Percentiles rank a stretch among this genome's conserved stretches.
Evolutionary conservation across 225 moss, liverwort and hornwort genomes (phyloP).

Genomic region (Takakia lepidozioides): DNA sequence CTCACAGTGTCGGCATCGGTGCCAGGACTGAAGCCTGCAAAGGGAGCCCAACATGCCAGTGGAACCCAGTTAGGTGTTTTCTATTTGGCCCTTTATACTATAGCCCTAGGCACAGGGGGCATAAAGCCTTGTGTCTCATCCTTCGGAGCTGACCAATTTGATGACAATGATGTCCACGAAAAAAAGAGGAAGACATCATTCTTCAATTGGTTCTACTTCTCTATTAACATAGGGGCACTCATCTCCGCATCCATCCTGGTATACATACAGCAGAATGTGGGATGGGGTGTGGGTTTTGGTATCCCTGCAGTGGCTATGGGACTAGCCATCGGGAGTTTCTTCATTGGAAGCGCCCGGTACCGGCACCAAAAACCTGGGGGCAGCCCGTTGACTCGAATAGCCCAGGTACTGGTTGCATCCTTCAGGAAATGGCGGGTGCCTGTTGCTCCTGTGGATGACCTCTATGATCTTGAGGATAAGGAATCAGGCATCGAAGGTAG

Average conservation of each 20-base stretch:
- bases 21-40: slow-evolving; percentile 41
- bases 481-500: slow-evolving; percentile 57
- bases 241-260: slow-evolving; percentile 68
- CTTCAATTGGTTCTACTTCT: slow-evolving; percentile 98
- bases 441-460: slow-evolving; percentile 22
- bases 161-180: slow-evolving; percentile 55
- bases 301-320: slow-evolving; percentile 78
- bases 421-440: slow-evolving; percentile 28
- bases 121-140: slow-evolving; percentile 97
- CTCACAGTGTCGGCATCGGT: slow-evolving; percentile 70
- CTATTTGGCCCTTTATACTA: slow-evolving; percentile 67
- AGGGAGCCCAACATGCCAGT: slow-evolving; percentile 8
- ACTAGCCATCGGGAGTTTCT: slow-evolving; percentile 57
- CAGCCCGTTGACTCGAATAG: slow-evolving; percentile 69
- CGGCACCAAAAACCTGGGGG: slow-evolving; percentile 86
- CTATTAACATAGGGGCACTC: slow-evolving; percentile 77
- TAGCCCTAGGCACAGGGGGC: slow-evolving; percentile 88
- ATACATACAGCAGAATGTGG: slow-evolving; percentile 63
- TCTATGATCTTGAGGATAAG: slow-evolving; percentile 57
- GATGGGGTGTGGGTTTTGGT: slow-evolving; percentile 93
- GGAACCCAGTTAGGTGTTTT: slow-evolving; percentile 53
- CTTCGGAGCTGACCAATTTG: slow-evolving; percentile 97
- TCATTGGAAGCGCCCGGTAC: slow-evolving; percentile 51
- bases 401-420: slow-evolving; percentile 61
- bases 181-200: slow-evolving; percentile 63